A percentile compares a stretch with the other conserved stretches of the same genome.
Evolutionary conservation across 257 asterid genomes (phyloP).

Genomic region (Solanum piurae): DNA sequence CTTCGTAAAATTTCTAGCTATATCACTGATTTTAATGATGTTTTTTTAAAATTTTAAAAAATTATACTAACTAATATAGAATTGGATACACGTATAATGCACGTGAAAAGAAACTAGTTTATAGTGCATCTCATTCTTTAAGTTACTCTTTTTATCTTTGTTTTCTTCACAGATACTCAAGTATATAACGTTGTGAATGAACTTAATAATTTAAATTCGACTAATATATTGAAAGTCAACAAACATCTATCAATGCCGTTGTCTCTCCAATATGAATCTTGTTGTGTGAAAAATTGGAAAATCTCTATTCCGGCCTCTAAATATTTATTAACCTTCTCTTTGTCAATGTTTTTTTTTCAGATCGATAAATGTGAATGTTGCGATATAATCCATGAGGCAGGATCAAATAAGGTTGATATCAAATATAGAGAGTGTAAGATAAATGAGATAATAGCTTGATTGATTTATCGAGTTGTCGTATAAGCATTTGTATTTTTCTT

Average conservation of each 20-base stretch:
- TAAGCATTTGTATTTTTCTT: neutral
- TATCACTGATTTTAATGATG: too few relatives aligned
- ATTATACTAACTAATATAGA: too few relatives aligned
- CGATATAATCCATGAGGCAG: neutral
- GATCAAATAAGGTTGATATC: neutral
- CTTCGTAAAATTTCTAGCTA: too few relatives aligned
- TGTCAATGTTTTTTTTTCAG: neutral
- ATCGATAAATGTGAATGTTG: slow-evolving; percentile 24
- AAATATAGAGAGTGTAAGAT: slow-evolving; percentile 12
- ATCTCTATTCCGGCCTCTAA: neutral
- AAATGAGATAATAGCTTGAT: slow-evolving; percentile 19
- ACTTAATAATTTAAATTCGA: too few relatives aligned
- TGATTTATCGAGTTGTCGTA: neutral
- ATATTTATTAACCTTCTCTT: neutral
- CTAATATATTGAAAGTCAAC: neutral
- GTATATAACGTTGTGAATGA: neutral
- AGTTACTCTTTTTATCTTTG: neutral
- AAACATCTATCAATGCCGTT: too few relatives aligned
- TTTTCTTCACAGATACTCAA: neutral
- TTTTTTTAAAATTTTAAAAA: too few relatives aligned
- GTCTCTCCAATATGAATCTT: too few relatives aligned
- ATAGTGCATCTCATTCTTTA: neutral
- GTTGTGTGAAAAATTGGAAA: too few relatives aligned
- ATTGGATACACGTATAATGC: too few relatives aligned
- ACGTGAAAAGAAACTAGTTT: neutral